Evolutionary conservation across 352 stramenopile genomes (phyloP), one percentile per base, ranked within the genome.

Genomic region (Phytophthora chlamydospora): DNA sequence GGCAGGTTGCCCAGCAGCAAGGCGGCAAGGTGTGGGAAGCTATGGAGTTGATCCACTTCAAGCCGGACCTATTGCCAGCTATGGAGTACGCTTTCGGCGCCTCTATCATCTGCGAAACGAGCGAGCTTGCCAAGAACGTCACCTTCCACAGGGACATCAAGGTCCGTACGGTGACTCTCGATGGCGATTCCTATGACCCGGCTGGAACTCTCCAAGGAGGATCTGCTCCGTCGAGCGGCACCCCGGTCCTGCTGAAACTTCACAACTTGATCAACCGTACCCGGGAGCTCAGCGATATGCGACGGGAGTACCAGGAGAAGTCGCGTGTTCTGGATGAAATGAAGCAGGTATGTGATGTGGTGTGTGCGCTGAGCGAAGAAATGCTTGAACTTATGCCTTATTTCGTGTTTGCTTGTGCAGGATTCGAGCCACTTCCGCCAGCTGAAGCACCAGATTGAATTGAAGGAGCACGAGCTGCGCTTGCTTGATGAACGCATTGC

Each of bases 11-110:
- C 0, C 66, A 78, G 1, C 78, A 97, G 39, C 75, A 97, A 60
- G 92, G 95, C 17, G 91, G 95, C 2, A 88, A 92, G 59, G 95
- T 97, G 3, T 89, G 81, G 67, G 87, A 97, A 62, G 97, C 97
- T 5, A 93, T 99, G 61, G 93, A 99, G 59, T 77, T 99, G 41
- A 97, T 99, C 44, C 91, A 98, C 29, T 99, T 98, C 68, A 92
- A 98, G 67, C 80, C 95, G 34, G 94, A 99, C 27, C 83, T 99
- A 11, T 68, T 87, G 19, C 90, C 83, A 41, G 97, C 97, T 4
- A 99, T 99, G 74, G 90, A 99, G 65, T 98, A 99, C 68, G 95
- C 98, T 7, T 99, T 99, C 73, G 98, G 98, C n/a, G 92, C 86
- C 17, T 96, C 93, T n/a, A 83, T 99, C 58, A 96, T 99, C 43